Evolutionary conservation across 2,329 filamentous ascomycete species (phyloP).

Genomic region (Clathrospora elynae): DNA sequence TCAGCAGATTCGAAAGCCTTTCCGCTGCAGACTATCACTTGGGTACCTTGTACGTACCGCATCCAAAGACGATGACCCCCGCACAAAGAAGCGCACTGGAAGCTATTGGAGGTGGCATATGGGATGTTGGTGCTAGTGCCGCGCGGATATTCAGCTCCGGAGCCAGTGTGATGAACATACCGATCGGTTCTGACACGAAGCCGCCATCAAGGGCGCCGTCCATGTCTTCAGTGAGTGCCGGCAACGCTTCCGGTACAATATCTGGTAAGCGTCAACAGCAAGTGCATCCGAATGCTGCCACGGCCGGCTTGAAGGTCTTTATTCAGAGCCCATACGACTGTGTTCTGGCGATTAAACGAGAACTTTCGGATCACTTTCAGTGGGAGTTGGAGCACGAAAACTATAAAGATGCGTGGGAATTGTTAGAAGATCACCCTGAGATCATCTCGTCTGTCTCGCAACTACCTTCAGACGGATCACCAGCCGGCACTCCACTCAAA

Average conservation of each 20-base stretch:
- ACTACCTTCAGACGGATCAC: slow-evolving; percentile 45
- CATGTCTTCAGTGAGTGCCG: slow-evolving; percentile 44
- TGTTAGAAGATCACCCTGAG: slow-evolving; percentile 87
- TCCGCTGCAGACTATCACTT: slow-evolving; percentile 92
- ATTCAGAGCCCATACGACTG: slow-evolving; percentile 97
- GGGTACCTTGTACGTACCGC: slow-evolving; percentile 77
- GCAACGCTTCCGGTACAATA: slow-evolving; percentile 27
- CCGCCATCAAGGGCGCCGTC: slow-evolving; percentile 33
- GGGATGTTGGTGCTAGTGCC: slow-evolving; percentile 89
- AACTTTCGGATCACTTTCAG: slow-evolving; percentile 79
- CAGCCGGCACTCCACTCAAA: slow-evolving; percentile 53
- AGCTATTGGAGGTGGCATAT: slow-evolving; percentile 76
- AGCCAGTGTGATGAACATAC: slow-evolving; percentile 68
- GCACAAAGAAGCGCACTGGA: slow-evolving; percentile 77
- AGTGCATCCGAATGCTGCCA: slow-evolving; percentile 56
- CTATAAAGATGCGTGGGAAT: slow-evolving; percentile 85
- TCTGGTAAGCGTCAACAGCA: slow-evolving; percentile 34
- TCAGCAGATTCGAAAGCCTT: slow-evolving; percentile 85
- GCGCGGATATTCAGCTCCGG: slow-evolving; percentile 84
- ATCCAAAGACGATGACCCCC: slow-evolving; percentile 64
- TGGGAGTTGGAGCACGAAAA: slow-evolving; percentile 84
- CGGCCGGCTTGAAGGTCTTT: slow-evolving; percentile 77
- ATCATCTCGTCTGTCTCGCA: slow-evolving; percentile 54
- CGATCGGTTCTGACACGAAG: slow-evolving; percentile 48
- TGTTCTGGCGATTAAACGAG: slow-evolving; percentile 86